Evolutionary conservation across 495 filamentous ascomycete genomes (phyloP), one percentile per base, ranked within the genome.

Genomic region (Cladorrhinum samala): DNA sequence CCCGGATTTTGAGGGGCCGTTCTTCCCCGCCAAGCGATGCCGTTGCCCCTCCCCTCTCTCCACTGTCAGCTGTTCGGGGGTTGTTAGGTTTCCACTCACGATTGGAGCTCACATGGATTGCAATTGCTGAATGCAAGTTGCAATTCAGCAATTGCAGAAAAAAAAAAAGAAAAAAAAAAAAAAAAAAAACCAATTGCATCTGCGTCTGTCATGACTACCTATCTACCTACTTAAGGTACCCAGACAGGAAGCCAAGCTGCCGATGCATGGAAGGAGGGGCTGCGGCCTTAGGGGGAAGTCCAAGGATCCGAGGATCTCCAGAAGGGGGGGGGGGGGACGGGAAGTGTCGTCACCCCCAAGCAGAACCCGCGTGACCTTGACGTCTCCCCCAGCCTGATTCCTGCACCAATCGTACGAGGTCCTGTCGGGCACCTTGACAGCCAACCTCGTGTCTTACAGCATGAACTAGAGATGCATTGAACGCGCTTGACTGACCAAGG

Each of bases 291-390:
- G n/a, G n/a, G n/a, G n/a, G n/a, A n/a, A n/a, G n/a, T n/a, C n/a
- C n/a, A n/a, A n/a, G 7, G 9, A 7, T 17, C 30, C 36, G 11
- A 37, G 37, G 41, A 23, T 46, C 38, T 21, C 53, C 38, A 19
- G 27, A 43, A 37, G 23, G 23, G 17, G 38, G 11, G 27, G 44
- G 23, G 23, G 17, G 38, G 11, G 27, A 38, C 49, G n/a, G 14
- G 41, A 38, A 49, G 53, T 61, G 59, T 59, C 56, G 59, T 64
- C 59, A 59, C 55, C 55, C 57, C 55, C 47, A 25, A 43, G n/a
- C 17, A 21, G 23, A 41, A 20, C 45, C 59, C 59, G 55, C 59
- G 59, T 61, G 59, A 61, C 59, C 54, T 52, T 36, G 23, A 37
- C 51, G 42, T 49, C 52, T 50, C 51, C 53, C 50, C 56, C 17